These are phyloP conservation scores for Aspergillus unguis DNA, from an alignment of 2,329 filamentous ascomycete species.

Conservation along the genomic window DNA sequence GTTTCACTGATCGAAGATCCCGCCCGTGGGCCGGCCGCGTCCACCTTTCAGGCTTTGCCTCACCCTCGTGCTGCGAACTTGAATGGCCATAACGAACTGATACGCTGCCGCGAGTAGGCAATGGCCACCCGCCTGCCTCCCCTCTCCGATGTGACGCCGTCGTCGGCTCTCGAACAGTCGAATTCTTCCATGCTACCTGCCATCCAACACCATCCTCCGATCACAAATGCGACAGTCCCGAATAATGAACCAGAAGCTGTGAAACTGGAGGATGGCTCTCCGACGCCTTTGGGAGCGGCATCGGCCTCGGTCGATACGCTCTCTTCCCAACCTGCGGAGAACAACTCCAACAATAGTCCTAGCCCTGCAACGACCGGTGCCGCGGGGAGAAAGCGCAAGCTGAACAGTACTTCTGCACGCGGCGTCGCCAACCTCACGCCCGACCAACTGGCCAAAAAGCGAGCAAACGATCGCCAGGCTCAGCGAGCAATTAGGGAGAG, in stretches of 20 bases:
- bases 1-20: constrained; percentile 10
- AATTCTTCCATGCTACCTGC: constrained; percentile 7
- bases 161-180: constrained; percentile 22
- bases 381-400: constrained; percentile 42
- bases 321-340: constrained; percentile 16
- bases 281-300: constrained; percentile 21
- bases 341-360: constrained; percentile 8
- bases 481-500: constrained; percentile 81
- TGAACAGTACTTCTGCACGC: constrained; percentile 51
- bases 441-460: constrained; percentile 83
- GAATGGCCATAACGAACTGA: constrained; percentile 27
- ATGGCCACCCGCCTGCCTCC: constrained; percentile 33
- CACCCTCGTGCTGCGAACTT: constrained; percentile 14
- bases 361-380: constrained; percentile 18
- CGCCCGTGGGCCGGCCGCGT: constrained; percentile 7
- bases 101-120: constrained; percentile 29
- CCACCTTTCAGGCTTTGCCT: constrained; percentile 1
- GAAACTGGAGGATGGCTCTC: constrained; percentile 26
- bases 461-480: constrained; percentile 85
- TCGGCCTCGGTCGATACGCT: constrained; percentile 25
- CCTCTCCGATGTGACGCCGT: constrained; percentile 27
- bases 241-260: constrained; percentile 13
- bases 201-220: constrained; percentile 5
- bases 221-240: constrained; percentile 6
- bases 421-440: constrained; percentile 85